Evolutionary conservation across 768 basidiomycete species (phyloP), one percentile per base, ranked within the genome.

Genomic region (Macrolepiota albuminosa): DNA sequence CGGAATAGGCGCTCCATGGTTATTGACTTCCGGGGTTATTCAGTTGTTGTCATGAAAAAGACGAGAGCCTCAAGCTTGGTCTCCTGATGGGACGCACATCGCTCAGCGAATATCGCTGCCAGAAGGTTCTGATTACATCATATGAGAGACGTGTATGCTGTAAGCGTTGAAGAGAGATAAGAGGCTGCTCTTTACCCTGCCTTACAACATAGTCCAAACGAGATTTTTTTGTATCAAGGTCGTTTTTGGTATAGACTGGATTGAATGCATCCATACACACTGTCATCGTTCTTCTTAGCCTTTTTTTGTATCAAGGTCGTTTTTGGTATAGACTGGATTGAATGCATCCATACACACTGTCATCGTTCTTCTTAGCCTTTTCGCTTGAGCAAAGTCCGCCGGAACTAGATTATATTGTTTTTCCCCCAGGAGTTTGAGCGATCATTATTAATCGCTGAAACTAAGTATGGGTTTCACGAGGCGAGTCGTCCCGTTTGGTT

Each of bases 1-100:
- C 4, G 3, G n/a, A 6, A n/a, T n/a, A 2, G 0, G n/a, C 8
- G n/a, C 8, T 21, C n/a, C 7, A 10, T 7, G 10, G 3, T n/a
- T n/a, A 21, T 18, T 8, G 9, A 5, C 39, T 40, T 43, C 42
- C 42, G 21, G 21, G 21, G 21, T 21, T 1, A 21, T 21, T 21
- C 21, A 21, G 21, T 21, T 8, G 18, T 43, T 43, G n/a, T 10
- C n/a, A 7, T 34, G 9, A 6, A 43, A 10, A 21, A 9, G 1
- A 43, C n/a, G 42, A 43, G 42, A 21, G 21, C 21, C n/a, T n/a
- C n/a, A n/a, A n/a, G n/a, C n/a, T n/a, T n/a, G n/a, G 21, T 21
- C 21, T 21, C 21, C 21, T 21, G 21, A 21, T 21, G 21, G 21
- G 21, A 21, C 21, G 21, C 21, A 21, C 21, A 21, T 21, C 21